Evolutionary conservation across 169 alveolate genomes (phyloP).

Genomic region (Cryptosporidium ubiquitum): DNA sequence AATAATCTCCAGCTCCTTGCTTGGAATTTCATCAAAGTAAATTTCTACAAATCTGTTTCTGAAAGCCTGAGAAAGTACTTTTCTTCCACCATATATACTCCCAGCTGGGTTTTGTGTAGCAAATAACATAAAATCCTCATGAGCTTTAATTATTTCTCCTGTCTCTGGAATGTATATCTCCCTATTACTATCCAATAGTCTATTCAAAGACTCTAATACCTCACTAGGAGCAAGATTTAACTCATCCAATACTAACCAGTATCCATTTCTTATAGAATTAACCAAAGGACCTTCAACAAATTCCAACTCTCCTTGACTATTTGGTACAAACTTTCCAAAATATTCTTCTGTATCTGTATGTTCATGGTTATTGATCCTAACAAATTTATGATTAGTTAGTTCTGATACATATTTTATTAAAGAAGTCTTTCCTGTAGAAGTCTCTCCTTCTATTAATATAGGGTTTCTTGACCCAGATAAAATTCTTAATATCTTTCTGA

Average conservation of each 20-base stretch:
- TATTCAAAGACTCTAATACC: conserved; percentile 96
- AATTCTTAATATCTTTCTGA: conserved; percentile 90
- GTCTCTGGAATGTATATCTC: conserved; percentile 97
- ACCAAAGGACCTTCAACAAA: conserved; percentile 98
- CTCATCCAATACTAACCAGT: conserved; percentile 99
- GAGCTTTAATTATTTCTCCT: conserved; percentile 94
- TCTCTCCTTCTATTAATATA: conserved; percentile 98
- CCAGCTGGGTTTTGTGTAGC: conserved; percentile 99
- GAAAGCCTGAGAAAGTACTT: conserved; percentile 97
- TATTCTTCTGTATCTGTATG: conserved; percentile 99
- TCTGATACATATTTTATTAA: conserved; percentile 94
- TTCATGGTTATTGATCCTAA: conserved; percentile 98
- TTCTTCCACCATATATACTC: conserved; percentile 98
- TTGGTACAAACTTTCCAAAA: conserved; percentile 95
- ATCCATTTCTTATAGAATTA: conserved; percentile 96
- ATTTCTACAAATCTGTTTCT: conserved; percentile 97
- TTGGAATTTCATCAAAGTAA: conserved; percentile 92
- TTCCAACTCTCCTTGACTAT: conserved; percentile 86
- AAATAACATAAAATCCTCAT: conserved; percentile 96
- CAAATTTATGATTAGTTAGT: conserved; percentile 93
- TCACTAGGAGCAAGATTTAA: conserved; percentile 98
- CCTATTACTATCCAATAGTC: conserved; percentile 98
- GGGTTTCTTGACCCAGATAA: conserved; percentile 95
- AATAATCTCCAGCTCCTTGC: conserved; percentile 91
- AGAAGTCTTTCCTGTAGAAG: conserved; percentile 99